phyloP scores from a whole-genome alignment of 768 basidiomycete genomes.

The Strobilomyces confusus region DNA sequence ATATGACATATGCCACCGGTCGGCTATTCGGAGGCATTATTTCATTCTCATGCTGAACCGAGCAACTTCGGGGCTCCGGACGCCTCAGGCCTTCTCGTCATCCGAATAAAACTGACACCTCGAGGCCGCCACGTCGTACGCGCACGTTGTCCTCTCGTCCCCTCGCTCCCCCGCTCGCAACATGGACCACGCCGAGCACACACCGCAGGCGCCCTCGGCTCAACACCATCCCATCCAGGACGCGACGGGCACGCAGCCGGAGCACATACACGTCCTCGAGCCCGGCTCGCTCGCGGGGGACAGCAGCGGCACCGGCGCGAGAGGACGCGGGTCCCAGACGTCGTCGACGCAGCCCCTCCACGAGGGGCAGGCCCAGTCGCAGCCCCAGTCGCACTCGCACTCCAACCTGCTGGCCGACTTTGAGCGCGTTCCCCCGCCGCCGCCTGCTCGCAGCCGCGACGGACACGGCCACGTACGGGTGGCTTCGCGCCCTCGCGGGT shows the following conservation, averaged over 20 bases:
- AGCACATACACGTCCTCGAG: neutral
- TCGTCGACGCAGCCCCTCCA: conserved; percentile 8
- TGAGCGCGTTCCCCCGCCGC: conserved; percentile 1
- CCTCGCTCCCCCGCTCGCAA: neutral
- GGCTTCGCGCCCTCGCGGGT: conserved; percentile 6
- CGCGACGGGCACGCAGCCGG: neutral
- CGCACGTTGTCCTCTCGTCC: neutral
- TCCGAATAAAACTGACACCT: neutral
- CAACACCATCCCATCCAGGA: neutral
- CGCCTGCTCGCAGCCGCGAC: conserved; percentile 14
- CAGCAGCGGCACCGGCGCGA: neutral
- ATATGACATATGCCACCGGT: too few relatives aligned
- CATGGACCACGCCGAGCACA: conserved; percentile 16
- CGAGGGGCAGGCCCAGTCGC: neutral
- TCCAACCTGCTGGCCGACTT: conserved; percentile 8
- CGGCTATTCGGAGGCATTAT: neutral
- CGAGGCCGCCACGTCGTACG: neutral
- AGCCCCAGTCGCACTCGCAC: neutral
- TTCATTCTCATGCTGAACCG: neutral
- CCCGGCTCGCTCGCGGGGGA: neutral
- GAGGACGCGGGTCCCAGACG: neutral
- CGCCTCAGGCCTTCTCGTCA: neutral
- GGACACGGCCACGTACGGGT: conserved; percentile 14
- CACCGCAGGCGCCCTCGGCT: neutral
- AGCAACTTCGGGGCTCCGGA: neutral